These are phyloP conservation scores for Abortiporus biennis DNA, from an alignment of 1,284 basidiomycete genomes.

Conservation along the genomic window DNA sequence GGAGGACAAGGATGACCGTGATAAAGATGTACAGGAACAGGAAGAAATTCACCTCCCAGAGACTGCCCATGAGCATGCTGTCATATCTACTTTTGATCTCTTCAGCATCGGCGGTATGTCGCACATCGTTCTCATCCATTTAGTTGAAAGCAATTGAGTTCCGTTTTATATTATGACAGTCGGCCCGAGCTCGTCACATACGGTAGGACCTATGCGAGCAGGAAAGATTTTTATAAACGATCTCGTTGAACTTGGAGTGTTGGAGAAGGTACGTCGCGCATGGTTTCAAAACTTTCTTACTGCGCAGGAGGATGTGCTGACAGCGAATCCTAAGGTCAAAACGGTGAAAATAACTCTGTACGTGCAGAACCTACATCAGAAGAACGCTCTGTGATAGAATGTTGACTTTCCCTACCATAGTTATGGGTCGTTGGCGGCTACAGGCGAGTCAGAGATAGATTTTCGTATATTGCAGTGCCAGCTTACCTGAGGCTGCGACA, in stretches of 20 bases:
- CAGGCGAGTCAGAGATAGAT: slow-evolving; percentile 39
- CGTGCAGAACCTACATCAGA: too few relatives aligned
- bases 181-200: slow-evolving; percentile 60
- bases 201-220: slow-evolving; percentile 91
- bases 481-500: slow-evolving; percentile 1
- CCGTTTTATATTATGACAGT: slow-evolving; percentile 26
- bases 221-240: slow-evolving; percentile 84
- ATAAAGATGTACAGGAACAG: neutral
- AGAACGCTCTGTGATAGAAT: neutral
- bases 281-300: slow-evolving; percentile 1
- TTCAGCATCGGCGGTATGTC: slow-evolving; percentile 84
- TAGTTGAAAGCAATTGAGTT: neutral
- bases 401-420: slow-evolving; percentile 26
- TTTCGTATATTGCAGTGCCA: slow-evolving; percentile 3
- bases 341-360: slow-evolving; percentile 84
- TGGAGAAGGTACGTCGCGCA: slow-evolving; percentile 52
- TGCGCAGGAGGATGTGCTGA: neutral
- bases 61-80: slow-evolving; percentile 73
- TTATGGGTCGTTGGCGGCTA: slow-evolving; percentile 75
- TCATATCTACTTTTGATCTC: slow-evolving; percentile 89
- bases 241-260: slow-evolving; percentile 61
- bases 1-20: neutral
- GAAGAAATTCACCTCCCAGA: slow-evolving; percentile 4
- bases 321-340: slow-evolving; percentile 43
- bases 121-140: neutral